A percentile compares a stretch with the other conserved stretches of the same genome.
These are phyloP conservation scores for Cyclotella atomus DNA, from an alignment of 108 stramenopile species.

Conservation along the genomic window DNA sequence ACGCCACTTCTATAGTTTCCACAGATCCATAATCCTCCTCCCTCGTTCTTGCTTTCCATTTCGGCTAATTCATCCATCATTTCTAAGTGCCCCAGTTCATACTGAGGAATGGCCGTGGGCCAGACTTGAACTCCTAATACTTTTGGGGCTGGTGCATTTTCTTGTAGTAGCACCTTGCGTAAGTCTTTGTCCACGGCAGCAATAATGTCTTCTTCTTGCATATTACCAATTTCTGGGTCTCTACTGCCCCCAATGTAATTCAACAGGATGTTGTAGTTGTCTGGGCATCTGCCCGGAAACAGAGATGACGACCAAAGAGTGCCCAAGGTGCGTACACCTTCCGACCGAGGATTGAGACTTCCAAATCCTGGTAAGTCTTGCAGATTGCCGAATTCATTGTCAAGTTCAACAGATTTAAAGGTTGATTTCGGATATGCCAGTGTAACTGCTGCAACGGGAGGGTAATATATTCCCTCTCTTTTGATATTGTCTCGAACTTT, in stretches of 20 bases:
- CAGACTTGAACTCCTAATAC: constrained; percentile 88
- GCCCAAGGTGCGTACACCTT: constrained; percentile 89
- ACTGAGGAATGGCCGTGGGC: constrained; percentile 95
- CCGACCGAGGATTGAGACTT: constrained; percentile 85
- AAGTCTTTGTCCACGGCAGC: constrained; percentile 87
- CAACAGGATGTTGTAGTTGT: constrained; percentile 87
- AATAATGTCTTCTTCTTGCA: constrained; percentile 88
- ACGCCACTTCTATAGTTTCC: constrained; percentile 96
- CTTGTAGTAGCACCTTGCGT: constrained; percentile 81
- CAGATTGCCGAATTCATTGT: constrained; percentile 76
- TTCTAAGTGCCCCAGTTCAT: constrained; percentile 83
- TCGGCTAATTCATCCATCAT: constrained; percentile 66
- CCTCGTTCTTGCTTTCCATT: constrained; percentile 45
- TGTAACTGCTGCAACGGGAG: constrained; percentile 93
- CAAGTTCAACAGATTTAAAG: constrained; percentile 87
- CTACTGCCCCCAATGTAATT: constrained; percentile 97
- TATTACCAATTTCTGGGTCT: constrained; percentile 84
- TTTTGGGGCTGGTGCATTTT: constrained; percentile 83
- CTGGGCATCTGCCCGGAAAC: constrained; percentile 92
- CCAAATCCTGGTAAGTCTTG: constrained; percentile 92
- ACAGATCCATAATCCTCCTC: constrained; percentile 82
- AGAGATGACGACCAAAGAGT: constrained; percentile 94
- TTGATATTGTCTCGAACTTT: constrained; percentile 58
- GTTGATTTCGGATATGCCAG: constrained; percentile 91
- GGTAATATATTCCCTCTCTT: constrained; percentile 85